Percentiles rank a stretch among this genome's conserved stretches.
These are phyloP conservation scores for Phytophthora quininea DNA, from an alignment of 352 stramenopile species.

Conservation along the genomic window DNA sequence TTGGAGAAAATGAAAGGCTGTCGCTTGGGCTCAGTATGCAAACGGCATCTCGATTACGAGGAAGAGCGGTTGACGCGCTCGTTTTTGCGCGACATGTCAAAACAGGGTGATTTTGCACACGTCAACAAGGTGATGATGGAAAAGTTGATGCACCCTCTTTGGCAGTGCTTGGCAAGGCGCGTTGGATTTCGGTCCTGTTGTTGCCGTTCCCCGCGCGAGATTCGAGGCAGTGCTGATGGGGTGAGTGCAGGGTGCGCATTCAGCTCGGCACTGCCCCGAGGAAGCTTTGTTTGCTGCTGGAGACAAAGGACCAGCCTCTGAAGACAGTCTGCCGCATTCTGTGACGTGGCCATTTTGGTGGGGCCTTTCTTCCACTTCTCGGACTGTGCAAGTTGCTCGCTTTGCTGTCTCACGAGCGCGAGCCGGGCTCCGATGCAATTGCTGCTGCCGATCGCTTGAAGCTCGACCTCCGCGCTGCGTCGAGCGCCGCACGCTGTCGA, in stretches of 20 bases:
- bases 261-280: neutral
- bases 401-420: neutral
- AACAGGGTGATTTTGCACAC: neutral
- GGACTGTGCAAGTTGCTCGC: neutral
- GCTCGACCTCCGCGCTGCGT: neutral
- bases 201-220: too few species aligned
- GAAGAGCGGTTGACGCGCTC: conserved; percentile 19
- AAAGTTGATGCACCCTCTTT: neutral
- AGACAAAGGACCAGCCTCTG: neutral
- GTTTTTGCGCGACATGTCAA: neutral
- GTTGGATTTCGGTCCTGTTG: too few species aligned
- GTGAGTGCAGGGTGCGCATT: neutral
- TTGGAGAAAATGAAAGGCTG: conserved; percentile 8
- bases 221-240: too few species aligned
- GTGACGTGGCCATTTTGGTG: conserved; percentile 8
- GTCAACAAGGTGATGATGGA: conserved; percentile 1
- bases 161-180: too few species aligned
- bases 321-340: neutral
- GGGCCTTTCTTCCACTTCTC: neutral
- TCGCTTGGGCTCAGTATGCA: conserved; percentile 30
- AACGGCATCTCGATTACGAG: conserved; percentile 16
- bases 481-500: neutral
- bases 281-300: neutral
- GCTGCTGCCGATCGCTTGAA: neutral
- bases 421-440: neutral